Conservation (phyloP, 1,139 yeast species). For the Lodderomyces elongisporus region DNA sequence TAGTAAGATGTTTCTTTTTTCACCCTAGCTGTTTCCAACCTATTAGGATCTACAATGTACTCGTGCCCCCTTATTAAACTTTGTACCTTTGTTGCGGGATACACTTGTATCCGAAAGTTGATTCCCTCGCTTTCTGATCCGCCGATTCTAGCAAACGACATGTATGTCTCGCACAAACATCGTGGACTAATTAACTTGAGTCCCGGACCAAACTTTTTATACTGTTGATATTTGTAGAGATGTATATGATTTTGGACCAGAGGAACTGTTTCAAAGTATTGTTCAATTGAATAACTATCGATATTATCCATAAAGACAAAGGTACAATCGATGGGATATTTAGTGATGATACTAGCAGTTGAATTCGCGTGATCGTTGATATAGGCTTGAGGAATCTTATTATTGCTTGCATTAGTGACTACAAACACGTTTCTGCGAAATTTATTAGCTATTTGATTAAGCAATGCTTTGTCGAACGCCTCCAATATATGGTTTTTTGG, state of each 20-base stretch:
- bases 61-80: constrained; percentile 28
- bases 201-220: constrained; percentile 19
- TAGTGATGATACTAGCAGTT: constrained; percentile 2
- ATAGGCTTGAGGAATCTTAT: too few species aligned
- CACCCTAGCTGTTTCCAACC: too few species aligned
- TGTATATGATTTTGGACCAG: not conserved
- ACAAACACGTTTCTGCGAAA: constrained; percentile 40
- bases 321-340: constrained; percentile 19
- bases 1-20: constrained; percentile 21
- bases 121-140: constrained; percentile 9
- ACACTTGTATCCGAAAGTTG: constrained; percentile 53
- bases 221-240: constrained; percentile 11
- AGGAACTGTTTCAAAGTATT: too few species aligned
- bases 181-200: constrained; percentile 36
- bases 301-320: constrained; percentile 29
- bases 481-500: constrained; percentile 19
- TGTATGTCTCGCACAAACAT: constrained; percentile 29
- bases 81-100: constrained; percentile 56
- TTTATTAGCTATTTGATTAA: constrained; percentile 16
- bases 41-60: constrained; percentile 20
- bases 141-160: constrained; percentile 31
- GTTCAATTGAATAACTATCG: constrained; percentile 9
- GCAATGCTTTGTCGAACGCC: constrained; percentile 23
- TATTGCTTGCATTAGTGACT: constrained; percentile 29
- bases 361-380: too few species aligned